These are phyloP conservation scores for Xylaria scruposa DNA, from an alignment of 495 filamentous ascomycete genomes.

Conservation along the genomic window DNA sequence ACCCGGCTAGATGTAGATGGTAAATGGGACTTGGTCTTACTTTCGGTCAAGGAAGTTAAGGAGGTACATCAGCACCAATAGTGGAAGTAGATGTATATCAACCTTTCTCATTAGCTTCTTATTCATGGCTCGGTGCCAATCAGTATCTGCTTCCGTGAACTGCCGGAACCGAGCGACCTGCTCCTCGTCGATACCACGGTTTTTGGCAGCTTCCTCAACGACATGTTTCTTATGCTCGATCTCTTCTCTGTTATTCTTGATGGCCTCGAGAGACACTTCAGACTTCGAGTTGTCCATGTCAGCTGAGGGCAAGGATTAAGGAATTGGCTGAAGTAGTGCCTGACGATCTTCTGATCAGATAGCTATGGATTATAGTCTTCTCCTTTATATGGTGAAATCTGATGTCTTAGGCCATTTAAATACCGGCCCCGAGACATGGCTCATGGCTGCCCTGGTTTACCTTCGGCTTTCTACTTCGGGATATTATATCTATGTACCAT, in stretches of 20 bases:
- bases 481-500: background rate
- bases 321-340: background rate
- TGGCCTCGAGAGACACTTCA: constrained; percentile 25
- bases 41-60: constrained; percentile 55
- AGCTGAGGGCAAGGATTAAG: background rate
- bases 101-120: constrained; percentile 47
- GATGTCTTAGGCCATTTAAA: background rate
- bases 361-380: background rate
- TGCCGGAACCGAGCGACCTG: constrained; percentile 31
- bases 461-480: background rate
- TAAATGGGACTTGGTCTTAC: constrained; percentile 29
- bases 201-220: constrained; percentile 19
- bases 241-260: constrained; percentile 25
- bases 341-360: background rate
- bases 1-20: background rate
- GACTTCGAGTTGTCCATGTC: constrained; percentile 22
- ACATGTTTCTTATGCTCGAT: constrained; percentile 28
- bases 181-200: constrained; percentile 33
- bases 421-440: background rate
- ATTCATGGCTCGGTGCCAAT: constrained; percentile 35
- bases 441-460: too few species aligned
- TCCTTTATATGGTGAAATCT: background rate
- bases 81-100: constrained; percentile 50
- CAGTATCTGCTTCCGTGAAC: constrained; percentile 36
- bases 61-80: constrained; percentile 51